Conservation (phyloP, 2,329 filamentous ascomycete species). For the Fusarium sp. region DNA sequence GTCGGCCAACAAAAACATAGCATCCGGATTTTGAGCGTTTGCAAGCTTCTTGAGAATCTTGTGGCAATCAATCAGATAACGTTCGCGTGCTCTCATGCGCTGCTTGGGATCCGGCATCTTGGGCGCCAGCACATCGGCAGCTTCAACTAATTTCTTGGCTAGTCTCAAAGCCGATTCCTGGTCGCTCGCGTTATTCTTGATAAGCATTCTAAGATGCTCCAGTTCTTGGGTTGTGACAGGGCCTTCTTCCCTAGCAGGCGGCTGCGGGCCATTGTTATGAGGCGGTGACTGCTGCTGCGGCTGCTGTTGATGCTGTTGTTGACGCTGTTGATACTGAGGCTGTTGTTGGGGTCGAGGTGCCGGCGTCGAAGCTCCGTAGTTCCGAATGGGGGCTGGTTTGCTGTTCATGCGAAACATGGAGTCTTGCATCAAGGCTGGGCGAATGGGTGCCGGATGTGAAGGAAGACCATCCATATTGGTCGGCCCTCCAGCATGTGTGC, state of each 20-base stretch:
- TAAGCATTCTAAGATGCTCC: constrained; percentile 75
- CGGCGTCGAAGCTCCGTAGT: constrained; percentile 62
- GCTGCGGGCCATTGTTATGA: constrained; percentile 35
- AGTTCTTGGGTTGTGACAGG: constrained; percentile 82
- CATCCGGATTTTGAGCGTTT: constrained; percentile 77
- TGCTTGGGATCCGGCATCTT: constrained; percentile 74
- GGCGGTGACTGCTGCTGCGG: constrained; percentile 50
- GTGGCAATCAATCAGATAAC: constrained; percentile 85
- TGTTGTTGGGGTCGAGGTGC: constrained; percentile 43
- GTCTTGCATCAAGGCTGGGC: constrained; percentile 70
- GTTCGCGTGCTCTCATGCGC: constrained; percentile 80
- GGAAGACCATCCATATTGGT: constrained; percentile 61
- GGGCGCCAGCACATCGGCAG: constrained; percentile 77
- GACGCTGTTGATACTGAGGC: constrained; percentile 44
- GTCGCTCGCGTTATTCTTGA: constrained; percentile 78
- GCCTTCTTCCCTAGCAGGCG: constrained; percentile 47
- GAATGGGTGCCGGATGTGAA: constrained; percentile 71
- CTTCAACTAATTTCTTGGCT: constrained; percentile 88
- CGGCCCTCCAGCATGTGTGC: constrained; percentile 26
- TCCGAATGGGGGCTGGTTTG: constrained; percentile 68
- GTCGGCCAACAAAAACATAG: constrained; percentile 94
- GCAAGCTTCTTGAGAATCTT: constrained; percentile 93
- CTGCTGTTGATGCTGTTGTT: constrained; percentile 46
- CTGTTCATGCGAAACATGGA: constrained; percentile 66
- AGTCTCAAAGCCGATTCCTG: constrained; percentile 76